Base-by-base conservation (phyloP, 2,329 filamentous ascomycete genomes). In the Pseudocercospora fuligena region DNA sequence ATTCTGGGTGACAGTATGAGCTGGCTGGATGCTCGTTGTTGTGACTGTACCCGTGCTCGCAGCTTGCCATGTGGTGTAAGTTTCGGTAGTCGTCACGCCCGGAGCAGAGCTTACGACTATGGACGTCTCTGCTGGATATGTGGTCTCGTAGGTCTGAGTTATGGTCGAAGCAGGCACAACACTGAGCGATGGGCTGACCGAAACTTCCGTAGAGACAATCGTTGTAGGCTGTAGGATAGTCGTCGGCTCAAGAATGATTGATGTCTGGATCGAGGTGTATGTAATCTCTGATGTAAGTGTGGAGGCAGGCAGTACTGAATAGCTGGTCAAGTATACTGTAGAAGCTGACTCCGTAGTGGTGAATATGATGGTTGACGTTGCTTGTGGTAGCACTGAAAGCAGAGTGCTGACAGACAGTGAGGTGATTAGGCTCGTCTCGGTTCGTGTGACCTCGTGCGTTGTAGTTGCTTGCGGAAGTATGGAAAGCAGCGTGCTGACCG, bases 131-230 rank as follows among this genome's bases (percentile, higher is more conserved):
- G 43, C 43, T 21, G 43, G 43, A 21, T 46, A 46, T 46, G 43
- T 46, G 14, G 43, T 46, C 19, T 46, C 43, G 12, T 46, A 46
- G 43, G 43, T 46, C 43, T 46, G 16, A 46, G 43, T 46, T 25
- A 29, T 27, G 14, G 60, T 62, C 11, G 21, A 23, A 16, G 43
- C 60, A 2, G 60, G 46, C 11, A 62, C 19, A 49, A 47, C 27
- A 36, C 60, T 62, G 60, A 31, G 14, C 2, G 29, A 43, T 0
- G 60, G 46, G 27, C 60, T 62, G 60, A 62, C 23, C 23, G 43
- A 62, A n/a, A 62, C 43, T n/a, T 43, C 27, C 14, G 60, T 62
- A 3, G 60, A 53, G 1, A 62, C n/a, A 6, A 62, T 46, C 14
- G 46, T 62, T 4, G 47, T 62, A 12, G 25, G 60, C n/a, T 62